Evolutionary conservation across 345 rosid genomes (phyloP), one percentile per base, ranked within the genome.

Genomic region (Turnera subulata): DNA sequence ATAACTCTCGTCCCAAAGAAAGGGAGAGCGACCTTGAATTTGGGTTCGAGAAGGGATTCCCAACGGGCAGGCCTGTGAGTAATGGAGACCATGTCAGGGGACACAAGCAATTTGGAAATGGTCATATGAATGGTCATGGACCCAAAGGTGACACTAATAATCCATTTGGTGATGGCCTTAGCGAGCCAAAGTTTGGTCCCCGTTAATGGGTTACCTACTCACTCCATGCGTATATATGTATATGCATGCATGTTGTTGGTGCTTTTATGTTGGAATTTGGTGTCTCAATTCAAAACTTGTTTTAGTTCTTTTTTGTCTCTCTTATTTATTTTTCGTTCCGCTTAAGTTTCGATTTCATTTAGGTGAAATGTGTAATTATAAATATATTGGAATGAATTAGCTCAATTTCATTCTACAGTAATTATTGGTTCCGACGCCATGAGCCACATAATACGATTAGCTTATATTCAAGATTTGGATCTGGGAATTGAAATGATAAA

Each of bases 41-140:
- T 2, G 88, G 89, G 42, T 78, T 78, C 6, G 83, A 80, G 2
- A 71, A 48, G 50, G 68, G 61, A 19, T 59, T 72, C 3, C 65
- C 77, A 13, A 32, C 58, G 10, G 63, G 53, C 23, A 64, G 48
- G 37, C 61, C 72, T 8, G 48, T 15, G 10, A 59, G 68, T 16
- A 54, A 18, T 46, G 76, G 78, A 47, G 67, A 56, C 39, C 57
- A 40, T 11, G 47, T 12, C 18, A 57, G 65, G 47, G 74, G 63
- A 1, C 56, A 64, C 59, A 77, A 72, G 55, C 20, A 48, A 53
- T 71, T 47, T 55, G 68, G 40, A 44, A 18, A 18, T 6, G 66
- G 48, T 17, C 61, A 38, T 20, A 32, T 19, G 24, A 56, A 26
- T 16, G 42, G 26, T 49, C 55, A 56, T 9, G 13, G 18, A 23